Evolutionary conservation across 192 early-diverging fungal species (phyloP).

Genomic region (Gigaspora rosea): DNA sequence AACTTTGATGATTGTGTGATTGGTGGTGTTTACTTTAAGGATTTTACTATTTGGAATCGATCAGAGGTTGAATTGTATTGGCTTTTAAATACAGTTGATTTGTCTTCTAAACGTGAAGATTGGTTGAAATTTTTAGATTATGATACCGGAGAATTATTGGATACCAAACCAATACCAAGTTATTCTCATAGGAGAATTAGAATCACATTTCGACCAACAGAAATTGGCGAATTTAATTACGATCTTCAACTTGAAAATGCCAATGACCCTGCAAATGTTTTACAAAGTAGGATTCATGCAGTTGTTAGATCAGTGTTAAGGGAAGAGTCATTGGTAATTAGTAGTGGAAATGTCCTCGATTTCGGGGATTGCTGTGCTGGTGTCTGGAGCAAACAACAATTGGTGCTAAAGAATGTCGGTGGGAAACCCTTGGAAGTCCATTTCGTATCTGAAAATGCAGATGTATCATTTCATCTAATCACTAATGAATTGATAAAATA

Average conservation of each 20-base stretch:
- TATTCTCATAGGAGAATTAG: slow-evolving; percentile 73
- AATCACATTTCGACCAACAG: slow-evolving; percentile 82
- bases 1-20: slow-evolving; percentile 93
- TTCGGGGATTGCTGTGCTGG: slow-evolving; percentile 95
- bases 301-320: slow-evolving; percentile 69
- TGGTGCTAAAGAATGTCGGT: slow-evolving; percentile 81
- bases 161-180: slow-evolving; percentile 63
- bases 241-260: slow-evolving; percentile 88
- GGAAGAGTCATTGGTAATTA: slow-evolving; percentile 73
- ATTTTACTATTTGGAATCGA: slow-evolving; percentile 86
- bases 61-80: slow-evolving; percentile 93
- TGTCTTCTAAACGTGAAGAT: slow-evolving; percentile 54
- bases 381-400: slow-evolving; percentile 76
- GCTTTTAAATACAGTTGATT: slow-evolving; percentile 73
- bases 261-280: slow-evolving; percentile 83
- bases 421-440: slow-evolving; percentile 74
- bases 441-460: slow-evolving; percentile 63
- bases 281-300: slow-evolving; percentile 80
- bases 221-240: slow-evolving; percentile 89
- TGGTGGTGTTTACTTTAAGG: slow-evolving; percentile 86
- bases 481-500: slow-evolving; percentile 31
- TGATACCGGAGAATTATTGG: slow-evolving; percentile 57
- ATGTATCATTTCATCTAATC: slow-evolving; percentile 60
- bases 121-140: slow-evolving; percentile 79
- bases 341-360: slow-evolving; percentile 75